A percentile compares a stretch with the other conserved stretches of the same genome.
Conservation (phyloP, 2,329 filamentous ascomycete genomes). For the Lecanicillium sp. region DNA sequence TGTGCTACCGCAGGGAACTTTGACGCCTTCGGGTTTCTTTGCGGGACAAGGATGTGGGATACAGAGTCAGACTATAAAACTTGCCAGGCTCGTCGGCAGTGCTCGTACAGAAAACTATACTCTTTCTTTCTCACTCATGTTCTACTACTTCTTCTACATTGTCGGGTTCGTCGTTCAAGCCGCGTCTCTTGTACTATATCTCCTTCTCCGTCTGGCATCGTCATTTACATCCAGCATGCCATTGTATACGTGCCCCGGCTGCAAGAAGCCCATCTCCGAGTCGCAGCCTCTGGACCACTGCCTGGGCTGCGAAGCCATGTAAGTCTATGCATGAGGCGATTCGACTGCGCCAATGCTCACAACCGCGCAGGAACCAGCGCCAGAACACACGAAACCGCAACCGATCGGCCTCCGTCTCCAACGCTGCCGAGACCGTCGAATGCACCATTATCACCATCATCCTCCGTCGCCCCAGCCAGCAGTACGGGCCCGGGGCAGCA, state of each 20-base stretch:
- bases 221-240: conserved; percentile 9
- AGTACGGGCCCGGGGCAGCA: not conserved
- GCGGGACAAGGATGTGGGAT: too few species aligned
- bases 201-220: accelerated
- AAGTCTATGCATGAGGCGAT: not conserved
- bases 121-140: not conserved
- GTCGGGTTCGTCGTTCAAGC: too few species aligned
- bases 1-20: not conserved
- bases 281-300: conserved; percentile 12
- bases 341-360: not conserved
- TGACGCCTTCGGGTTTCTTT: too few species aligned
- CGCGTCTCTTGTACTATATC: not conserved
- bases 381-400: not conserved
- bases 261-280: conserved; percentile 9
- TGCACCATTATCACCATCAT: conserved; percentile 7
- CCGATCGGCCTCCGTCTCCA: not conserved
- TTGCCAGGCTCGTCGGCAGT: too few species aligned
- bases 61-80: too few species aligned
- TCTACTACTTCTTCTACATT: not conserved
- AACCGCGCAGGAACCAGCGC: conserved; percentile 1
- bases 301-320: conserved; percentile 9
- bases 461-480: conserved; percentile 8
- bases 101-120: too few species aligned
- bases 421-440: not conserved
- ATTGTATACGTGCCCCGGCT: conserved; percentile 12